A percentile compares a stretch with the other conserved stretches of the same genome.
phyloP scores from a whole-genome alignment of 164 flowering plant species.

The Berberis vulgaris region DNA sequence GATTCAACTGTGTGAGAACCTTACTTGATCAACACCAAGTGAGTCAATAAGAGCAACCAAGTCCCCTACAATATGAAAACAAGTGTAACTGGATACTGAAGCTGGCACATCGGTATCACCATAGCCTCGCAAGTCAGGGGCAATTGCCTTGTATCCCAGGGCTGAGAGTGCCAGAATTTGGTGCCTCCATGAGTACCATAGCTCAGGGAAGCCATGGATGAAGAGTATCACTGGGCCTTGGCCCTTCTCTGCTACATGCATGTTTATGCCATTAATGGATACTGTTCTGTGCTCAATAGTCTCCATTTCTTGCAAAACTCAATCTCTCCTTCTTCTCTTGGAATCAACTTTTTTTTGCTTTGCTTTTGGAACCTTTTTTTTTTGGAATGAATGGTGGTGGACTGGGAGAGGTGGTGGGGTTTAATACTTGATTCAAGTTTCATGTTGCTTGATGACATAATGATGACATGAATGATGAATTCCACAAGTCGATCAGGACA shows the following conservation, averaged over 20 bases:
- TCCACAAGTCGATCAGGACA: too few relatives aligned
- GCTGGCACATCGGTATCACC: constrained; percentile 76
- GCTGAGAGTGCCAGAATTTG: constrained; percentile 38
- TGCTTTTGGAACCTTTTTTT: too few relatives aligned
- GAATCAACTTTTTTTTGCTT: too few relatives aligned
- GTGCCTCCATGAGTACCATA: constrained; percentile 64
- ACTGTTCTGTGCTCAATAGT: constrained; percentile 31
- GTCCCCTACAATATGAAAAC: constrained; percentile 56
- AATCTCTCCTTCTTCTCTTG: neutral
- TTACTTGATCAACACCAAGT: constrained; percentile 35
- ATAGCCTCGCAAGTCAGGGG: constrained; percentile 77
- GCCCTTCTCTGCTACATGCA: constrained; percentile 53
- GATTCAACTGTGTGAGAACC: neutral
- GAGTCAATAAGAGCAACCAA: constrained; percentile 48
- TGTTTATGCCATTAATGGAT: constrained; percentile 40
- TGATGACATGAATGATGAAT: too few relatives aligned
- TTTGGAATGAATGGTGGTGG: too few relatives aligned
- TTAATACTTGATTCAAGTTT: too few relatives aligned
- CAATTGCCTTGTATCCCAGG: constrained; percentile 49
- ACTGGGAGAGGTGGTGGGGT: too few relatives aligned
- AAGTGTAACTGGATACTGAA: constrained; percentile 30
- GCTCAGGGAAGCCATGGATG: constrained; percentile 59
- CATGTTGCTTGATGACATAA: too few relatives aligned
- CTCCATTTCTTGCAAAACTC: constrained; percentile 16
- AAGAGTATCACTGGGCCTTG: constrained; percentile 44